Evolutionary conservation across 176 grass and related monocot species (phyloP), one percentile per base, ranked within the genome.

Genomic region (Avena insularis): DNA sequence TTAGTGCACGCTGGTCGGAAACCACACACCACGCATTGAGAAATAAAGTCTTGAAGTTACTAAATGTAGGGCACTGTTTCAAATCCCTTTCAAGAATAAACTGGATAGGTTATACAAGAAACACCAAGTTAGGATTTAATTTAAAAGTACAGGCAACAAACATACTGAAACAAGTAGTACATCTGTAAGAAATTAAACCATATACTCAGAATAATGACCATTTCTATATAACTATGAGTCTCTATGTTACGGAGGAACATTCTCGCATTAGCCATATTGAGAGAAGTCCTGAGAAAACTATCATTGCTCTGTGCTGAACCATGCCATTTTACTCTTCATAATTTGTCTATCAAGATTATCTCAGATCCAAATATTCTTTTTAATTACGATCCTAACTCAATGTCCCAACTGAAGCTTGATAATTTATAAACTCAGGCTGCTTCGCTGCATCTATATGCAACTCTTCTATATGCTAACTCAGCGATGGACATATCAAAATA

Each of bases 21-120:
- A 27, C 63, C 25, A 66, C 63, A 16, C 63, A 66, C 63, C 63
- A 66, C 27, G 12, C 63, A 66, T 33, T 66, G 25, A 33, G 25
- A 66, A 71, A 57, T 31, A 79, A 35, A 15, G 51, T 79, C 64
- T 48, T 59, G 7, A 79, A 27, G 2, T 71, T 79, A 12, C 9
- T 79, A 71, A 86, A 86, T 59, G 76, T 71, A 15, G 76, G 84
- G 38, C 64, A 86, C 14, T n/a, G 12, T 58, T 51, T 58, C 36
- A 77, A 79, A 79, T 79, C 84, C 64, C 35, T 71, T 50, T 9
- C 49, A 17, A 80, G 11, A 50, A 73, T 15, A 38, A 50, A 50
- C 77, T 86, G 65, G 0, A 79, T 21, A 86, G 2, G 10, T 43
- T 57, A 9, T 15, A 63, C 10, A 20, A 60, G 33, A 19, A 78